Conservation (phyloP, 1,284 basidiomycete species). For the Cutaneotrichosporon spelunceum region DNA sequence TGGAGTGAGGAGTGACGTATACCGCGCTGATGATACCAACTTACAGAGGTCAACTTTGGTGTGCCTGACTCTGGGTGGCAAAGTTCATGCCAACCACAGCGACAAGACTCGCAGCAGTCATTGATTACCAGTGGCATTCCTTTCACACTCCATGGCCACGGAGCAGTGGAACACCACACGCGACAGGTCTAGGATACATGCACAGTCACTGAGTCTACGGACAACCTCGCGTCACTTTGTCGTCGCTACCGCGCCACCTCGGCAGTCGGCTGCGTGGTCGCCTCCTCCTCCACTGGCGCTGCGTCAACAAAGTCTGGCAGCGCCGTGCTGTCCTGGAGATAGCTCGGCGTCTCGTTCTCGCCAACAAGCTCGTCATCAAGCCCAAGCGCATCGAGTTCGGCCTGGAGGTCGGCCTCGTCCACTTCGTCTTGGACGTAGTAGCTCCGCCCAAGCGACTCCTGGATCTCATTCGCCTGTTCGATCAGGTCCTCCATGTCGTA, state of each 20-base stretch:
- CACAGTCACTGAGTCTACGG: background rate
- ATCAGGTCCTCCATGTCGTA: slow-evolving; percentile 98
- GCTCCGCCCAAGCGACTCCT: slow-evolving; percentile 86
- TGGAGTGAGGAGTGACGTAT: background rate
- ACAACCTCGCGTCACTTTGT: background rate
- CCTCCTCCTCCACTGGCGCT: slow-evolving; percentile 57
- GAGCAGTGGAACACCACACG: too few species aligned
- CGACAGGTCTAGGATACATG: slow-evolving; percentile 6
- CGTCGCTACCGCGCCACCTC: slow-evolving; percentile 30
- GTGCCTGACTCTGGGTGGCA: slow-evolving; percentile 12
- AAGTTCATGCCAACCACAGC: background rate
- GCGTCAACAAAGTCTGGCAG: slow-evolving; percentile 87
- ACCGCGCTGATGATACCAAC: background rate
- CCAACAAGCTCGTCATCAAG: slow-evolving; percentile 63
- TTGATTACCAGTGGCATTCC: too few species aligned
- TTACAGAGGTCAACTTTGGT: slow-evolving; percentile 4
- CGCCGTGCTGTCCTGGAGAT: slow-evolving; percentile 77
- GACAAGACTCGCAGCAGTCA: background rate
- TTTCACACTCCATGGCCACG: too few species aligned
- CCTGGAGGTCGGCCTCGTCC: slow-evolving; percentile 95
- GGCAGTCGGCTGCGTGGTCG: slow-evolving; percentile 27
- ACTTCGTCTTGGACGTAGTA: slow-evolving; percentile 97
- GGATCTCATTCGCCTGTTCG: slow-evolving; percentile 96
- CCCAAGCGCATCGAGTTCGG: slow-evolving; percentile 84
- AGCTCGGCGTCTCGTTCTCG: slow-evolving; percentile 81